Percentiles rank a stretch among this genome's conserved stretches.
Evolutionary conservation across 1,284 basidiomycete genomes (phyloP).

Genomic region (Ganoderma resinaceum): DNA sequence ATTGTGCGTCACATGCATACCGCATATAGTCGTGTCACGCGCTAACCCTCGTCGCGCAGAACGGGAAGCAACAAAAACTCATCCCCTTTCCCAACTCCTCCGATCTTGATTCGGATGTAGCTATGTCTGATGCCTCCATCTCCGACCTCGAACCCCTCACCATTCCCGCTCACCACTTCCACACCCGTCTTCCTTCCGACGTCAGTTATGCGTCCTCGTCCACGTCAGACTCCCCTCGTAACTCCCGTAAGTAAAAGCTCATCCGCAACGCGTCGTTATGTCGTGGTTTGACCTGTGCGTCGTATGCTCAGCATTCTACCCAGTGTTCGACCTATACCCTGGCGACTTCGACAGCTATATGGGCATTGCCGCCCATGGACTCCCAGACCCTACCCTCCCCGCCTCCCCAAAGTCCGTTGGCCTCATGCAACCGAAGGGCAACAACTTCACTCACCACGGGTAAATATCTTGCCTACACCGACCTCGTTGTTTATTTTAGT

Average conservation of each 20-base stretch:
- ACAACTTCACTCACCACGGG: conserved; percentile 73
- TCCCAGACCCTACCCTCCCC: conserved; percentile 47
- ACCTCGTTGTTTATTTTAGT: background rate
- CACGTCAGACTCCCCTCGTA: conserved; percentile 47
- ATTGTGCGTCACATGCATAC: conserved; percentile 38
- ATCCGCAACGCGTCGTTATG: conserved; percentile 12
- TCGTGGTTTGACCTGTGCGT: conserved; percentile 13
- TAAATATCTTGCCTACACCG: conserved; percentile 49
- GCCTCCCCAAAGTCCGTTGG: conserved; percentile 54
- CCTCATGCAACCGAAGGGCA: conserved; percentile 68
- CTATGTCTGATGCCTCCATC: conserved; percentile 65
- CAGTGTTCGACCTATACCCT: conserved; percentile 69
- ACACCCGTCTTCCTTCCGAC: conserved; percentile 71
- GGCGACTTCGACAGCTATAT: conserved; percentile 51
- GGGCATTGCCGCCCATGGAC: conserved; percentile 55
- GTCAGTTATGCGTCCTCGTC: conserved; percentile 65
- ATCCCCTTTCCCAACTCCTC: conserved; percentile 68
- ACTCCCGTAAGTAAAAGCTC: conserved; percentile 43
- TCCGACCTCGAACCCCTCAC: conserved; percentile 63
- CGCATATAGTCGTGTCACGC: conserved; percentile 31
- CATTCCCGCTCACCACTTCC: conserved; percentile 57
- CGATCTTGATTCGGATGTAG: conserved; percentile 65
- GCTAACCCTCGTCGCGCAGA: conserved; percentile 43
- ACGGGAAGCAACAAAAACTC: conserved; percentile 73
- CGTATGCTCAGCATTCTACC: conserved; percentile 58